These are phyloP conservation scores for Geotrichum phurueaensis DNA, from an alignment of 1,139 yeast genomes.

Conservation along the genomic window DNA sequence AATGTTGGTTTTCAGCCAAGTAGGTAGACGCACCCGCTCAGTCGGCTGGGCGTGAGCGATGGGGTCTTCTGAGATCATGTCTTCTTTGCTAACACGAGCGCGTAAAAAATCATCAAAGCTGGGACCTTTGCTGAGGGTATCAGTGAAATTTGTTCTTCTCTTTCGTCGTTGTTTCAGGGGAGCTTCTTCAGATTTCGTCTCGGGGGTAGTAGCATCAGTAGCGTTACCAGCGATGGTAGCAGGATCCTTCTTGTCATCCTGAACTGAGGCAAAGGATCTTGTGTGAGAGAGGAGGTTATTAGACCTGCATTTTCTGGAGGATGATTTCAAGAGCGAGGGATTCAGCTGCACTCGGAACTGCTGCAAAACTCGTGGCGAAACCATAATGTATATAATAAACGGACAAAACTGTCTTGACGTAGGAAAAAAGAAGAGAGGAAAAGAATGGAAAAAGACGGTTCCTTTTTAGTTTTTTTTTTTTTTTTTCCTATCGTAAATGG, in stretches of 20 bases:
- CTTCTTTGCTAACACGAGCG: slow-evolving; percentile 60
- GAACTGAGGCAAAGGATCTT: slow-evolving; percentile 15
- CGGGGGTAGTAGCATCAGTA: background rate
- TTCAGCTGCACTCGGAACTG: background rate
- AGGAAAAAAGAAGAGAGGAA: background rate
- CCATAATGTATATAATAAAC: background rate
- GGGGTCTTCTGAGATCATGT: slow-evolving; percentile 46
- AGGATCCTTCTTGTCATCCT: slow-evolving; percentile 4
- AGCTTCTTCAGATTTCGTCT: background rate
- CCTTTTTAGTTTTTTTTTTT: background rate
- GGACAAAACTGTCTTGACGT: background rate
- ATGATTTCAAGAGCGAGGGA: background rate
- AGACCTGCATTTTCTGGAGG: slow-evolving; percentile 4
- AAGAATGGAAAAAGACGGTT: background rate
- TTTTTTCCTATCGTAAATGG: background rate
- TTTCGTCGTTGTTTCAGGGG: slow-evolving; percentile 24
- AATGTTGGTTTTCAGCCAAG: slow-evolving; percentile 91
- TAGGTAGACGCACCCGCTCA: slow-evolving; percentile 72
- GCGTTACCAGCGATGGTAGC: background rate
- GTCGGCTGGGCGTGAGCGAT: slow-evolving; percentile 41
- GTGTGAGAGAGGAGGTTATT: background rate
- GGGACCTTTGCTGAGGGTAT: slow-evolving; percentile 76
- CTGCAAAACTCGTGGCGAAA: background rate
- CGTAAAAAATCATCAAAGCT: slow-evolving; percentile 84
- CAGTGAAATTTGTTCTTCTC: slow-evolving; percentile 59